phyloP scores from a whole-genome alignment of 2,329 filamentous ascomycete genomes.

The Ampelomyces quisqualis region DNA sequence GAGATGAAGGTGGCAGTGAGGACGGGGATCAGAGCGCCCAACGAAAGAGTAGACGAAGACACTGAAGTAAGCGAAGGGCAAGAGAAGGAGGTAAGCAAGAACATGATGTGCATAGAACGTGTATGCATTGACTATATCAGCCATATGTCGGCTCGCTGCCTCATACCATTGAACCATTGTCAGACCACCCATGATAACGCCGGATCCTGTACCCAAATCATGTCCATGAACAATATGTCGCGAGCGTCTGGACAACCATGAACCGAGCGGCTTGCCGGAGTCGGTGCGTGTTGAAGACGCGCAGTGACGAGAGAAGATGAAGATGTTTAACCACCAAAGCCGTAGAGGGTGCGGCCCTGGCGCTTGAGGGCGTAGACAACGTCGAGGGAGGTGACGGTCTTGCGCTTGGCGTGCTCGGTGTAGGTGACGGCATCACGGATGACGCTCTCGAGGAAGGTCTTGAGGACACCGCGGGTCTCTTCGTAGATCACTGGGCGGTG shows the following conservation, averaged over 20 bases:
- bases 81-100: too few species aligned
- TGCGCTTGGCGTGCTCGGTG: conserved; percentile 79
- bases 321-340: conserved; percentile 76
- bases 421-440: conserved; percentile 77
- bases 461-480: conserved; percentile 74
- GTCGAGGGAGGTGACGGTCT: conserved; percentile 71
- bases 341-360: conserved; percentile 74
- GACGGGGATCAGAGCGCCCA: too few species aligned
- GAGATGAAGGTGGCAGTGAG: background rate
- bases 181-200: conserved; percentile 34
- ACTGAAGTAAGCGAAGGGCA: too few species aligned
- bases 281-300: conserved; percentile 11
- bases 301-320: conserved; percentile 3
- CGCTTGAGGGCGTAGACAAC: conserved; percentile 65
- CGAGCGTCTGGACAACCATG: conserved; percentile 15
- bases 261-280: conserved; percentile 12
- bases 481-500: conserved; percentile 68
- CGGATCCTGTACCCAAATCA: conserved; percentile 31
- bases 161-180: conserved; percentile 30
- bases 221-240: conserved; percentile 1
- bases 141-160: conserved; percentile 18
- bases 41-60: too few species aligned
- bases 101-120: conserved; percentile 11
- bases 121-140: conserved; percentile 35
- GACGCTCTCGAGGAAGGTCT: conserved; percentile 75